Evolutionary conservation across 345 rosid species (phyloP), one percentile per base, ranked within the genome.

Genomic region (Gossypium stocksii): DNA sequence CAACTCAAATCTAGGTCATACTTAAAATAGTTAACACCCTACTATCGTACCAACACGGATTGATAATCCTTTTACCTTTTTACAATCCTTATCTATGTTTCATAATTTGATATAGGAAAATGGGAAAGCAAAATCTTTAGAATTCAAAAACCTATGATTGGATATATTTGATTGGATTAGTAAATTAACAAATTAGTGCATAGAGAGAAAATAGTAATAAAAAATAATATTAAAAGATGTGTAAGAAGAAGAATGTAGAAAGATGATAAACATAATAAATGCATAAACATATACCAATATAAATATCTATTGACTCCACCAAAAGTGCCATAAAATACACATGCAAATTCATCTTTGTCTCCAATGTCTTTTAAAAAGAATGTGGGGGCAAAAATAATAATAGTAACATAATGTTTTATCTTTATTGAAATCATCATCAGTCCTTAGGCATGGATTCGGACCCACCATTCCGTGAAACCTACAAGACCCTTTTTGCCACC

Each of bases 401-500:
- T 29, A 29, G 3, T 29, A 29, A 4, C 41, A 34, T 34, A 34
- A 34, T 34, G 1, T 34, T 34, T 6, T 34, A 4, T 41, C 51
- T 41, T 43, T 4, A 15, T 64, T 64, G 69, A 34, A 34, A 34
- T 34, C 41, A 4, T 5, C 7, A 67, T n/a, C 76, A 76, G 82
- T 81, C 62, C 59, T 70, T 43, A 68, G 73, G 71, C 66, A 74
- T 85, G 88, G 82, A 86, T 60, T 62, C 84, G 68, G 93, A 91
- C 82, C 98, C 99, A 9, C 98, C 99, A 62, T 86, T 95, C 73
- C 80, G 74, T 2, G 88, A 91, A 73, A 82, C 85, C 27, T 93
- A 89, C 93, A 87, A 84, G 77, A 74, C 79, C 79, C 94, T 95
- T 63, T 63, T 92, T 27, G 60, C 60, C 27, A 60, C 59, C 51